These are phyloP conservation scores for Pythium myriotylum DNA, from an alignment of 352 stramenopile species.

Conservation along the genomic window DNA sequence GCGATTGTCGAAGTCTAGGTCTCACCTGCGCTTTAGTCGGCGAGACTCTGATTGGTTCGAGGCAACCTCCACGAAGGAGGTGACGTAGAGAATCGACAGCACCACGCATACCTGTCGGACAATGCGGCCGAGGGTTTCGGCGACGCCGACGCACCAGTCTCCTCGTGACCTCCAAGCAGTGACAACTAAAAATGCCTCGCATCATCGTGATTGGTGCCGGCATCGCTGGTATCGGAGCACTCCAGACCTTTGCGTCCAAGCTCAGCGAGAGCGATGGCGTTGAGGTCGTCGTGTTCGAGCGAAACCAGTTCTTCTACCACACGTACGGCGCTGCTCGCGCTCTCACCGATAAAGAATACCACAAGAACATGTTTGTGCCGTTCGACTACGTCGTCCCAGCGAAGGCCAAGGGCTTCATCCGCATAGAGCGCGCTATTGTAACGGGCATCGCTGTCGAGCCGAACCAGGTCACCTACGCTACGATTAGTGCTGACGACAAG, in stretches of 20 bases:
- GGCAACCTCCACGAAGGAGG: too few species aligned
- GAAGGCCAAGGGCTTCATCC: slow-evolving; percentile 12
- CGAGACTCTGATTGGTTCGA: too few species aligned
- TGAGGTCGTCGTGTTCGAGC: slow-evolving; percentile 61
- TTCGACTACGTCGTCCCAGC: slow-evolving; percentile 54
- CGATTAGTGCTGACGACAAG: too few species aligned
- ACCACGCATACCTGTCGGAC: too few species aligned
- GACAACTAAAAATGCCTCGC: too few species aligned
- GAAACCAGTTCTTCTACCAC: slow-evolving; percentile 56
- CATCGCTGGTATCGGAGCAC: slow-evolving; percentile 46
- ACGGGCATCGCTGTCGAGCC: slow-evolving; percentile 6
- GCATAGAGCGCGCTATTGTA: slow-evolving; percentile 18
- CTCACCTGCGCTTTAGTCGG: too few species aligned
- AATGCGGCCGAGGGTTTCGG: too few species aligned
- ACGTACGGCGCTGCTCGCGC: slow-evolving; percentile 48
- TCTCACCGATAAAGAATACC: slow-evolving; percentile 49
- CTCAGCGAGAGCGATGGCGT: slow-evolving; percentile 40
- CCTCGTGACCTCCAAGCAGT: too few species aligned
- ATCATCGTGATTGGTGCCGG: slow-evolving; percentile 63
- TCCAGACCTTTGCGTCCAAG: slow-evolving; percentile 23
- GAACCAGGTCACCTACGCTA: too few species aligned
- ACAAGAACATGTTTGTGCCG: slow-evolving; percentile 37
- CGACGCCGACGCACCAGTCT: too few species aligned
- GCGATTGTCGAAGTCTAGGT: too few species aligned
- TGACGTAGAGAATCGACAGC: too few species aligned